Evolutionary conservation across 805 yeast genomes (phyloP), one percentile per base, ranked within the genome.

Genomic region (Spathaspora hagerdaliae): DNA sequence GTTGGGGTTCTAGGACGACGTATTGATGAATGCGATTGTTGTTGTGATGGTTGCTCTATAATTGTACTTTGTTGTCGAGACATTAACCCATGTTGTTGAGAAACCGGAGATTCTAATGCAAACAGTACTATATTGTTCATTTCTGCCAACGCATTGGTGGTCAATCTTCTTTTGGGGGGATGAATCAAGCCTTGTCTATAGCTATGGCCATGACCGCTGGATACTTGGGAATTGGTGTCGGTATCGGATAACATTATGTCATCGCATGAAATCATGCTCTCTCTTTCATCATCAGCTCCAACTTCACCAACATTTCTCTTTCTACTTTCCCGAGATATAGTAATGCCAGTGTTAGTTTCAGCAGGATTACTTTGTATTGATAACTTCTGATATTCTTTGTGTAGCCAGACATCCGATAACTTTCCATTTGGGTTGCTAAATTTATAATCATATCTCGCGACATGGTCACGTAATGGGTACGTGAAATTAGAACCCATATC

Each of bases 161-260:
- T 68, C 26, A 68, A 42, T 45, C 75, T 60, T 44, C 74, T 57
- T 41, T 70, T 70, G 2, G 74, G 67, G 4, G 73, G 74, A 47
- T 68, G 72, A n/a, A 50, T 52, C 24, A 53, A 35, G 15, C 58
- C 56, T 39, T 55, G 54, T 37, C 60, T 44, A 6, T 8, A 51
- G 46, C 35, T 49, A 43, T 15, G 51, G 44, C n/a, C 53, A 29
- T 29, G 47, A 27, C 51, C 48, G 8, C 42, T 47, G 4, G 61
- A 54, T 6, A 51, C 46, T 42, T 58, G 59, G 45, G 57, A 50
- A 43, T 47, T 54, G 36, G 49, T 49, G n/a, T 69, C 73, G 8
- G 61, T 54, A 49, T 69, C 75, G 6, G 69, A 59, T 31, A 66
- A 53, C 32, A 59, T 46, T 68, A 67, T 60, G 27, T 67, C 72